Percentiles rank a stretch among this genome's conserved stretches.
phyloP scores from a whole-genome alignment of 78 protist species.

The Dictyostelium intermedium region DNA sequence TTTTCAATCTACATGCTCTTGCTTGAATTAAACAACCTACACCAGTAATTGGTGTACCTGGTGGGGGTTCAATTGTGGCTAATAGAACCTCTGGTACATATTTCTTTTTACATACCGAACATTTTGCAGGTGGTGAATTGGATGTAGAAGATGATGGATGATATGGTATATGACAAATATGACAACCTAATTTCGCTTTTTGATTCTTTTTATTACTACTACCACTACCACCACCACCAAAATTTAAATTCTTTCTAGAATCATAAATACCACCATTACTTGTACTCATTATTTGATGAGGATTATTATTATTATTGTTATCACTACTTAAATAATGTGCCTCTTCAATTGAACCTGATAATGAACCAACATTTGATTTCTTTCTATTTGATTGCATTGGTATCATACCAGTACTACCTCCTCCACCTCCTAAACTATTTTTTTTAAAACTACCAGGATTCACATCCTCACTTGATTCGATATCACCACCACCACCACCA shows the following conservation, averaged over 20 bases:
- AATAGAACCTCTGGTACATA: slow-evolving; percentile 86
- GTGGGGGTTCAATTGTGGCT: slow-evolving; percentile 83
- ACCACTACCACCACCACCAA: neutral
- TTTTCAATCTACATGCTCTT: slow-evolving; percentile 71
- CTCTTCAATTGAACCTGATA: slow-evolving; percentile 57
- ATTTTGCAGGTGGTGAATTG: neutral
- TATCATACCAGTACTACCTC: neutral
- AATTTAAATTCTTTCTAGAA: neutral
- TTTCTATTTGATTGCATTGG: neutral
- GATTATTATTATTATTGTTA: neutral
- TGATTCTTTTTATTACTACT: neutral
- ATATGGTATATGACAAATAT: slow-evolving; percentile 72
- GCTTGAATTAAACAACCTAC: slow-evolving; percentile 78
- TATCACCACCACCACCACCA: neutral
- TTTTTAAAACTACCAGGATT: slow-evolving; percentile 19
- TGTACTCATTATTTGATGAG: neutral
- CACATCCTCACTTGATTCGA: slow-evolving; percentile 36
- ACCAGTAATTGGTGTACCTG: slow-evolving; percentile 80
- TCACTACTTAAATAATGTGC: neutral
- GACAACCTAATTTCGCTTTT: slow-evolving; percentile 19
- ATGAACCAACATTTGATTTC: slow-evolving; percentile 36
- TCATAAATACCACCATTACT: neutral
- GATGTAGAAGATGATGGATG: slow-evolving; percentile 19
- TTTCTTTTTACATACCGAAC: slow-evolving; percentile 79
- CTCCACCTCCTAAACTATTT: neutral